Evolutionary conservation across 192 early-diverging fungal species (phyloP).

Genomic region (Rhizoclosmatium globosum): DNA sequence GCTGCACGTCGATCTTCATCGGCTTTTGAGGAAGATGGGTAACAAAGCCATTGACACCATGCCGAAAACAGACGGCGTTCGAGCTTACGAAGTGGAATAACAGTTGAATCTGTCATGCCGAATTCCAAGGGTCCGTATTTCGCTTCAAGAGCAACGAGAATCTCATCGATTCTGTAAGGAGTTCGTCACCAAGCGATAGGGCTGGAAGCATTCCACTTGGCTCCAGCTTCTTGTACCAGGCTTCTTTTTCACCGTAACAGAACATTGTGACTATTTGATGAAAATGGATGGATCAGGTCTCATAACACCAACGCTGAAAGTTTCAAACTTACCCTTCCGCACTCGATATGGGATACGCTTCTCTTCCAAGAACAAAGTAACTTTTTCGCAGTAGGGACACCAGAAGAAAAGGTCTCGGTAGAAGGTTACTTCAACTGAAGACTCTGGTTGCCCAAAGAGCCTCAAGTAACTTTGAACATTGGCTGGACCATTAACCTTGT

Average conservation of each 20-base stretch:
- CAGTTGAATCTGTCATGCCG: neutral
- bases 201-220: conserved; percentile 32
- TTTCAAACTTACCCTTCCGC: neutral
- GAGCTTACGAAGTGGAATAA: conserved; percentile 19
- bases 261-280: conserved; percentile 26
- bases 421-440: conserved; percentile 15
- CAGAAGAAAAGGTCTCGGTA: conserved; percentile 29
- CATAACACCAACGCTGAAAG: too few species aligned
- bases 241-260: conserved; percentile 35
- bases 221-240: conserved; percentile 34
- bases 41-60: conserved; percentile 35
- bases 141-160: conserved; percentile 16
- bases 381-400: conserved; percentile 35
- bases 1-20: neutral
- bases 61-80: conserved; percentile 14
- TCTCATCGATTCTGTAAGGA: conserved; percentile 27
- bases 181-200: conserved; percentile 11
- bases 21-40: neutral
- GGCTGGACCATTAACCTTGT: conserved; percentile 22
- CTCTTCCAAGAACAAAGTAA: conserved; percentile 26
- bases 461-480: conserved; percentile 18
- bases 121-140: neutral
- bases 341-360: conserved; percentile 23
- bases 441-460: conserved; percentile 23
- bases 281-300: neutral